A percentile compares a stretch with the other conserved stretches of the same genome.
Conservation (phyloP, 257 asterid genomes). For the Paulownia fortunei region DNA sequence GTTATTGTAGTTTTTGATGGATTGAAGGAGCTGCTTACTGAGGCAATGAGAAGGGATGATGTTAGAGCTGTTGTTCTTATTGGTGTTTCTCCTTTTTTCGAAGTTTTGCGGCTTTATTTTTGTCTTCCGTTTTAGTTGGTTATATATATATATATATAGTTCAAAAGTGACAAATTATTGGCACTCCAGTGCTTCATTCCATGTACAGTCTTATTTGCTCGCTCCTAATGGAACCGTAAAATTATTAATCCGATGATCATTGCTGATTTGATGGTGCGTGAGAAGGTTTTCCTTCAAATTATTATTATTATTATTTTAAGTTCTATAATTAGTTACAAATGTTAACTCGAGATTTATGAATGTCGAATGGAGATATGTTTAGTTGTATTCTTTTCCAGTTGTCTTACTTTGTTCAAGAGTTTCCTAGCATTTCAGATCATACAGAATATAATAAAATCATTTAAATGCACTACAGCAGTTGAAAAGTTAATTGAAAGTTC, state of each 20-base stretch:
- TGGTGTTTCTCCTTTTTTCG: slow-evolving; percentile 41
- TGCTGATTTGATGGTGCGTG: background rate
- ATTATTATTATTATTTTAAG: background rate
- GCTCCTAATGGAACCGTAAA: too few species aligned
- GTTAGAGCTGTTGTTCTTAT: slow-evolving; percentile 64
- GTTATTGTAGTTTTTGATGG: slow-evolving; percentile 50
- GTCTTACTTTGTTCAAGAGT: background rate
- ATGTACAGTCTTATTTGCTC: too few species aligned
- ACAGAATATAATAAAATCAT: background rate
- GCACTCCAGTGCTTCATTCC: too few species aligned
- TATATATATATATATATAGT: background rate
- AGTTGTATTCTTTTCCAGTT: background rate
- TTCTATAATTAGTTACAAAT: background rate
- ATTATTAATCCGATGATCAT: background rate
- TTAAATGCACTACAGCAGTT: background rate
- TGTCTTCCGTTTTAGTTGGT: background rate
- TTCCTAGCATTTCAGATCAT: too few species aligned
- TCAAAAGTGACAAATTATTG: background rate
- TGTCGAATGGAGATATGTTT: too few species aligned
- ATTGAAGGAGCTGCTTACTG: slow-evolving; percentile 48
- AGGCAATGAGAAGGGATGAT: slow-evolving; percentile 58
- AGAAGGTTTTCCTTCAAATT: background rate
- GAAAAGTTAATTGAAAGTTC: too few species aligned
- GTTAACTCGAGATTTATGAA: too few species aligned
- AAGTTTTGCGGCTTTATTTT: background rate